Evolutionary conservation across 352 stramenopile genomes (phyloP).

Genomic region (Thraustochytrium sp.): DNA sequence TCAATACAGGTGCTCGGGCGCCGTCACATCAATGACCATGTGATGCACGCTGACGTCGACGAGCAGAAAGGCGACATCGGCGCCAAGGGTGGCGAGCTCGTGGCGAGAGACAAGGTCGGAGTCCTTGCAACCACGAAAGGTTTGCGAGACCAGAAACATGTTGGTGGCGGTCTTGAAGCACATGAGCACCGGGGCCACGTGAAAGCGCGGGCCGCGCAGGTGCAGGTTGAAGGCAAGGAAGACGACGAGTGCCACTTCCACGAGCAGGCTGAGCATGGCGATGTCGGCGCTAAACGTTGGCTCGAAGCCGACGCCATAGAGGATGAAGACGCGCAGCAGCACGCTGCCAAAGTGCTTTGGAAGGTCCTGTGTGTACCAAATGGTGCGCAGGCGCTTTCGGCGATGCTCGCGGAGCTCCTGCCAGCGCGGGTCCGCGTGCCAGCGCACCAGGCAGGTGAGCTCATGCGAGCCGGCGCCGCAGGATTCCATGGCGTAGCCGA

Average conservation of each 20-base stretch:
- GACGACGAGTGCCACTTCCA: background rate
- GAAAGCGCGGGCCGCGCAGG: background rate
- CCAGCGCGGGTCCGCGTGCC: background rate
- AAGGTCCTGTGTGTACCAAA: background rate
- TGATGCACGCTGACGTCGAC: background rate
- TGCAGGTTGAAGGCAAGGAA: background rate
- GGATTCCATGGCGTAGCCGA: constrained; percentile 31
- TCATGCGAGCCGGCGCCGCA: background rate
- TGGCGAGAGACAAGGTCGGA: background rate
- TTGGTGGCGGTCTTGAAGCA: background rate
- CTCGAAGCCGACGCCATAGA: background rate
- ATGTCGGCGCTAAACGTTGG: background rate
- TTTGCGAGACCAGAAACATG: background rate
- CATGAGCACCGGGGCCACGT: background rate
- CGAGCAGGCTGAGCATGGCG: background rate
- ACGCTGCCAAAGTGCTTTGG: background rate
- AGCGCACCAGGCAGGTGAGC: constrained; percentile 11
- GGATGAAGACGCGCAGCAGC: background rate
- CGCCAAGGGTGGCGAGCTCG: background rate
- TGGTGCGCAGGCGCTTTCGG: background rate
- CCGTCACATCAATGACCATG: background rate
- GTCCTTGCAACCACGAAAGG: background rate
- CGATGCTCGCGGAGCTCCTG: background rate
- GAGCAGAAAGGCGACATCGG: background rate
- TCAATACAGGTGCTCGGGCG: background rate